Evolutionary conservation across 73 alveolate species (phyloP).

Genomic region (Durusdinium trenchii): DNA sequence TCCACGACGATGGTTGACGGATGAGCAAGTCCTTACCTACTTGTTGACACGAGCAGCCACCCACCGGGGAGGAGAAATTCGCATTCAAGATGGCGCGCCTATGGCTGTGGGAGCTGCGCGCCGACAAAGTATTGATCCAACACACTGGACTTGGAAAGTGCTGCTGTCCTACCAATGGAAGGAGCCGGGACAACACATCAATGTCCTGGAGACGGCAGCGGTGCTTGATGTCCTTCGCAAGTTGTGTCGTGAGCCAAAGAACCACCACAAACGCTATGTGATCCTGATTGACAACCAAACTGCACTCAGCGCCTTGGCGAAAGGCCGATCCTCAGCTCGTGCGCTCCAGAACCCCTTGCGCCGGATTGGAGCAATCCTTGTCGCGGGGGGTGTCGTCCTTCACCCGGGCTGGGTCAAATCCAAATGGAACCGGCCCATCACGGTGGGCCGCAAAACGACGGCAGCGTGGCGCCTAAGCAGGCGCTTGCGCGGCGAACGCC

Average conservation of each 20-base stretch:
- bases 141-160: not conserved
- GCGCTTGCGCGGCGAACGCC: not conserved
- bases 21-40: not conserved
- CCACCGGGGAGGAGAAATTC: not conserved
- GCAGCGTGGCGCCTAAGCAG: not conserved
- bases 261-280: not conserved
- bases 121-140: not conserved
- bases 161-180: not conserved
- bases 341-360: not conserved
- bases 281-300: conserved; percentile 16
- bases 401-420: conserved; percentile 9
- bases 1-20: no score
- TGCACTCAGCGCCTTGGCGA: not conserved
- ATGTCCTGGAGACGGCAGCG: not conserved
- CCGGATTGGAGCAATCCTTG: not conserved
- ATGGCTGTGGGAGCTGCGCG: not conserved
- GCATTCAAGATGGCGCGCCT: not conserved
- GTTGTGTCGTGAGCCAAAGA: not conserved
- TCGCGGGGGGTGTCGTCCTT: not conserved
- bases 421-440: conserved; percentile 23
- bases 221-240: not conserved
- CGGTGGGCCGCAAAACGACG: conserved; percentile 12
- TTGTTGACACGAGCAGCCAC: not conserved
- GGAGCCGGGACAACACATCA: not conserved
- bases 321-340: conserved; percentile 2